Conservation (phyloP, 345 rosid species). For the Trapa incisa region DNA sequence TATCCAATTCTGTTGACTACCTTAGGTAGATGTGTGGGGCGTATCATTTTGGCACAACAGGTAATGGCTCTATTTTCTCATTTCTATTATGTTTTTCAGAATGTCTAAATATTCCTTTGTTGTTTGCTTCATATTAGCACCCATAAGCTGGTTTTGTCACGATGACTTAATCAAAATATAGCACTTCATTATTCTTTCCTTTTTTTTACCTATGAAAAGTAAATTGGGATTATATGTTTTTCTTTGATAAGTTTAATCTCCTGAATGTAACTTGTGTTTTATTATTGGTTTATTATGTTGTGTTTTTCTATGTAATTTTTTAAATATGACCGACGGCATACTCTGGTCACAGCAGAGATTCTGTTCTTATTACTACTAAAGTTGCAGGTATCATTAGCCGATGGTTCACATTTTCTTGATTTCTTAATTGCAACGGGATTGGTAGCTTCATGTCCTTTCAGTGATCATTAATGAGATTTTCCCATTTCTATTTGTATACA, state of each 20-base stretch:
- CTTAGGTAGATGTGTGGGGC: conserved; percentile 77
- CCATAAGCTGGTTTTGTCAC: background rate
- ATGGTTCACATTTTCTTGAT: background rate
- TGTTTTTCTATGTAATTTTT: no score
- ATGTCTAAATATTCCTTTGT: background rate
- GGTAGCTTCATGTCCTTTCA: background rate
- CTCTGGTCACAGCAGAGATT: background rate
- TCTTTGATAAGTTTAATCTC: no score
- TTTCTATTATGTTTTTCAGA: background rate
- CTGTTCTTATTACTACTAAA: background rate
- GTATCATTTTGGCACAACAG: conserved; percentile 88
- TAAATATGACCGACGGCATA: no score
- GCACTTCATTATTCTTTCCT: no score
- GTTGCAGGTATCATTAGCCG: background rate
- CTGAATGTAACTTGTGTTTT: no score
- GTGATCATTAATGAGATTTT: background rate
- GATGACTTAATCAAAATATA: background rate
- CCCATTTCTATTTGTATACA: background rate
- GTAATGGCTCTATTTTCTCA: conserved; percentile 23
- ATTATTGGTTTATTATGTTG: no score
- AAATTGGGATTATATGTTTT: no score
- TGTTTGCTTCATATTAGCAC: background rate
- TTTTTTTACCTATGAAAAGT: no score
- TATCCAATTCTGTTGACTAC: conserved; percentile 72
- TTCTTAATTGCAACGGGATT: background rate